Percentiles rank a stretch among this genome's conserved stretches.
phyloP scores from a whole-genome alignment of 169 alveolate species.

The Condylostoma magnum region DNA sequence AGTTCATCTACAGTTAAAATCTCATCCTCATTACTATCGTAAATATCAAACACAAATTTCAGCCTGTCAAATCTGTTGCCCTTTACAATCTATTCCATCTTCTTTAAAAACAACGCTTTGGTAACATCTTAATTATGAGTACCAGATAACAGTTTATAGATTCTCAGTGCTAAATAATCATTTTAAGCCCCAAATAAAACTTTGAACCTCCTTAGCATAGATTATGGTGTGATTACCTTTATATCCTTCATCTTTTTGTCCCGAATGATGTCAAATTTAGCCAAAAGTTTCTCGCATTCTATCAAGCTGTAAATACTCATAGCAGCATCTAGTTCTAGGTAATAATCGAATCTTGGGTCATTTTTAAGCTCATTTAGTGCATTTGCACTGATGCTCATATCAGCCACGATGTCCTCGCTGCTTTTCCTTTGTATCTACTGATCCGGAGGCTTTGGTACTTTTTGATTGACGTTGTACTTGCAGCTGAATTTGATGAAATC shows the following conservation, averaged over 20 bases:
- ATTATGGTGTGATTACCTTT: background rate
- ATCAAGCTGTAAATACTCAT: background rate
- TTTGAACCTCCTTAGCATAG: background rate
- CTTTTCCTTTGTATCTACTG: background rate
- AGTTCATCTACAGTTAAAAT: conserved; percentile 18
- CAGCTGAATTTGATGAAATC: conserved; percentile 6
- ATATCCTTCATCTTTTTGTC: background rate
- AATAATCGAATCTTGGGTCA: background rate
- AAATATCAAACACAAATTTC: background rate
- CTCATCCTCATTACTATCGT: conserved; percentile 3
- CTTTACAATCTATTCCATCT: background rate
- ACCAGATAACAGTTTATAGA: conserved; percentile 13
- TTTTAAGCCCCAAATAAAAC: conserved; percentile 21
- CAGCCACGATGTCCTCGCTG: conserved; percentile 8
- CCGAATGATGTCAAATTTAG: background rate
- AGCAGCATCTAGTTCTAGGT: conserved; percentile 8
- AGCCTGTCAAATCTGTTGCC: background rate
- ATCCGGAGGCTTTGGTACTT: background rate
- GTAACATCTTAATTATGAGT: background rate
- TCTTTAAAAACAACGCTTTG: conserved; percentile 11
- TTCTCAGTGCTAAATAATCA: background rate
- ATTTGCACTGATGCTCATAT: background rate
- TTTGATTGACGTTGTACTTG: background rate
- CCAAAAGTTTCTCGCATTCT: background rate
- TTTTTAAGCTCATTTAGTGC: background rate